A percentile compares a stretch with the other conserved stretches of the same genome.
phyloP scores from a whole-genome alignment of 768 basidiomycete genomes.

The Pisolithus tinctorius region DNA sequence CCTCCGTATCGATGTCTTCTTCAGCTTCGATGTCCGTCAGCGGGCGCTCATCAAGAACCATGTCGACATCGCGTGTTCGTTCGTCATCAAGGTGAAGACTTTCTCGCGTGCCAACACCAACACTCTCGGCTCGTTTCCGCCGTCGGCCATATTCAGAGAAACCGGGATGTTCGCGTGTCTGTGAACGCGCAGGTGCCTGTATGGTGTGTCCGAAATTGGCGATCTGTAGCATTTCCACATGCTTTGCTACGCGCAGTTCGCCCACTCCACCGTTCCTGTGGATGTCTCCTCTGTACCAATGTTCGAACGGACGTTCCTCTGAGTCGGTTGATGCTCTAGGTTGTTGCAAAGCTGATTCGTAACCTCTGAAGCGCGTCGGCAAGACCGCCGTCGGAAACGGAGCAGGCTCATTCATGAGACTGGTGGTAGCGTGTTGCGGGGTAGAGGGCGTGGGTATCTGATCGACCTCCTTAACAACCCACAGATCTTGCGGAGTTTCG shows the following conservation, averaged over 20 bases:
- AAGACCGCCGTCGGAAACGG: conserved; percentile 48
- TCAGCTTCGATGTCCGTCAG: conserved; percentile 67
- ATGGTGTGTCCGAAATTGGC: conserved; percentile 75
- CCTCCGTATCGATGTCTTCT: conserved; percentile 32
- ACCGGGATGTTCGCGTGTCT: conserved; percentile 18
- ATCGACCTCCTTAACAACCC: conserved; percentile 22
- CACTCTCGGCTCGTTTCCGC: conserved; percentile 62
- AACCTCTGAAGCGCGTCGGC: conserved; percentile 32
- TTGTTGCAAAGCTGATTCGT: conserved; percentile 27
- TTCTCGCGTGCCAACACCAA: conserved; percentile 47
- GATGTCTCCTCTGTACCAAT: conserved; percentile 87
- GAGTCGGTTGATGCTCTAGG: conserved; percentile 63
- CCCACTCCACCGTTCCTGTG: conserved; percentile 87
- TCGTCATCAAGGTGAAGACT: conserved; percentile 69
- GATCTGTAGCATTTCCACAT: conserved; percentile 83
- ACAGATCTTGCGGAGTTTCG: conserved; percentile 25
- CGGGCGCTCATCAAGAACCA: conserved; percentile 71
- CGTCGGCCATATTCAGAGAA: conserved; percentile 22
- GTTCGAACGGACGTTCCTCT: conserved; percentile 78
- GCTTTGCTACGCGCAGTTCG: conserved; percentile 65
- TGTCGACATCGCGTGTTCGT: conserved; percentile 35
- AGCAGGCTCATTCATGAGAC: conserved; percentile 56
- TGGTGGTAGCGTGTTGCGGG: conserved; percentile 39
- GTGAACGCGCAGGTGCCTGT: conserved; percentile 23
- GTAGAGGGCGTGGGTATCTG: conserved; percentile 27